Percentiles rank a stretch among this genome's conserved stretches.
These are phyloP conservation scores for Penicillium diatomitis DNA, from an alignment of 495 filamentous ascomycete species.

Conservation along the genomic window DNA sequence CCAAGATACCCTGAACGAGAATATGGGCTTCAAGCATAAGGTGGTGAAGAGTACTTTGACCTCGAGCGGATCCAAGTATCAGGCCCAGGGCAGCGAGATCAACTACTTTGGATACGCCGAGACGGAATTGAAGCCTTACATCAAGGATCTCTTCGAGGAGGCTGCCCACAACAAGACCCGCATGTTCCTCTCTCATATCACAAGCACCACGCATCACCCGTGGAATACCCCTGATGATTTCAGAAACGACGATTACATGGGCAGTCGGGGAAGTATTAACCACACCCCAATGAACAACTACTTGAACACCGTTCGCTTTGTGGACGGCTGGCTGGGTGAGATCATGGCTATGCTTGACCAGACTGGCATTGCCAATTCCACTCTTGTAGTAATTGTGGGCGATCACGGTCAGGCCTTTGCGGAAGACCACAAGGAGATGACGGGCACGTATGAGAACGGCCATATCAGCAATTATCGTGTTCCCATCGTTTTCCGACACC, in stretches of 20 bases:
- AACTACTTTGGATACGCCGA: conserved; percentile 44
- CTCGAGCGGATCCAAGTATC: conserved; percentile 18
- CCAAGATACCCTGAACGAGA: conserved; percentile 24
- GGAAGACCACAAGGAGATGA: conserved; percentile 26
- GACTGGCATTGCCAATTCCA: conserved; percentile 40
- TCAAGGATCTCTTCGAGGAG: conserved; percentile 31
- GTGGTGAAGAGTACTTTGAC: conserved; percentile 26
- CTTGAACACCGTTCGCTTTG: conserved; percentile 33
- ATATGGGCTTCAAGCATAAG: conserved; percentile 32
- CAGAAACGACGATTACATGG: conserved; percentile 25
- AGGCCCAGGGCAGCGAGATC: conserved; percentile 22
- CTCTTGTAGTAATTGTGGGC: conserved; percentile 41
- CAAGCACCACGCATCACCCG: conserved; percentile 39
- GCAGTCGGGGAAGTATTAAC: conserved; percentile 17
- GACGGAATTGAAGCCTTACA: conserved; percentile 31
- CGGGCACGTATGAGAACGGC: conserved; percentile 36
- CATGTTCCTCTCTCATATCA: conserved; percentile 38
- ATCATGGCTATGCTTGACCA: conserved; percentile 38
- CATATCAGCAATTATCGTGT: conserved; percentile 39
- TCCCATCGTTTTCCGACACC: conserved; percentile 36
- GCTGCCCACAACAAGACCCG: conserved; percentile 34
- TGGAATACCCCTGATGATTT: conserved; percentile 30
- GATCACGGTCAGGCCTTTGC: conserved; percentile 36
- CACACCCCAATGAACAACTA: conserved; percentile 31
- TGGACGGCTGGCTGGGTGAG: conserved; percentile 37